A percentile compares a stretch with the other conserved stretches of the same genome.
Conservation (phyloP, 108 stramenopile species). For the Skeletonema grethae region DNA sequence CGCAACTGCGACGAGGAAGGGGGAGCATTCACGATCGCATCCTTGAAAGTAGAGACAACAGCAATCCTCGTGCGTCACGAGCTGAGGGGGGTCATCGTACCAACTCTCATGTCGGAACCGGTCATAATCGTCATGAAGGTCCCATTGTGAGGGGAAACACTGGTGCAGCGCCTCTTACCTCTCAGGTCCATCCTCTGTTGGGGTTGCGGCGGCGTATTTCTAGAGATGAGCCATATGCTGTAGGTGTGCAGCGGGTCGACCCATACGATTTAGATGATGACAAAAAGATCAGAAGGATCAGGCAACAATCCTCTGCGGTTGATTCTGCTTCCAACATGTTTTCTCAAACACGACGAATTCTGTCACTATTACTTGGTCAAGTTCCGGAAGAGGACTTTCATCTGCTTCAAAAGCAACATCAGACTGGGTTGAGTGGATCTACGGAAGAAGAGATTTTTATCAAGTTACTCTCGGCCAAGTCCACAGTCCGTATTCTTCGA, state of each 20-base stretch:
- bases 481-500: constrained; percentile 34
- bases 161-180: constrained; percentile 30
- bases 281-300: constrained; percentile 4
- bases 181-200: constrained; percentile 38
- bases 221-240: background rate
- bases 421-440: background rate
- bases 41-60: constrained; percentile 7
- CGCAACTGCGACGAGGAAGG: constrained; percentile 2
- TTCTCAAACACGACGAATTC: constrained; percentile 17
- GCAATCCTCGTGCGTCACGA: background rate
- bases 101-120: background rate
- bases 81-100: constrained; percentile 12
- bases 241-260: background rate
- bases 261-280: constrained; percentile 12
- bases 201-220: constrained; percentile 5
- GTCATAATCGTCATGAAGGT: background rate
- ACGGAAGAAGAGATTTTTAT: constrained; percentile 31
- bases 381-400: constrained; percentile 18
- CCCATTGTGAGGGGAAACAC: constrained; percentile 9
- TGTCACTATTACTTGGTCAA: constrained; percentile 29
- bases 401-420: constrained; percentile 10
- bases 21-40: constrained; percentile 16
- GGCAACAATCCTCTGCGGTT: background rate
- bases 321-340: constrained; percentile 9
- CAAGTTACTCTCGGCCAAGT: constrained; percentile 35